Percentiles rank a stretch among this genome's conserved stretches.
phyloP scores from a whole-genome alignment of 495 filamentous ascomycete species.

The Bryoglossum gracile region DNA sequence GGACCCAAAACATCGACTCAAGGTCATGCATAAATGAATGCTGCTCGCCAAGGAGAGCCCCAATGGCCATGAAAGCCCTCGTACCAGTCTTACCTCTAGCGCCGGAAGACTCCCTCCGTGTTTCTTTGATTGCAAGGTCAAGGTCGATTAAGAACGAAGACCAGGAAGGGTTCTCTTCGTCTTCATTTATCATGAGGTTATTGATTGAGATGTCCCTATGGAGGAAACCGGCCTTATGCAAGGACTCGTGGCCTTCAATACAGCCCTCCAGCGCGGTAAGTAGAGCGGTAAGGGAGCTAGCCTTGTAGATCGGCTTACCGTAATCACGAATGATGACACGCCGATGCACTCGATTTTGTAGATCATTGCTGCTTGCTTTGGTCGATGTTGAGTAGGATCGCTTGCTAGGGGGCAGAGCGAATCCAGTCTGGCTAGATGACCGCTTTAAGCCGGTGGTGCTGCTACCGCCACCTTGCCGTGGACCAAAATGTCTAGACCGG shows the following conservation, averaged over 20 bases:
- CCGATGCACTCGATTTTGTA: slow-evolving; percentile 32
- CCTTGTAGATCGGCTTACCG: too few species aligned
- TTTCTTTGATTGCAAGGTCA: too few species aligned
- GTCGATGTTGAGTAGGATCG: slow-evolving; percentile 29
- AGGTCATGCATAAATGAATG: not conserved
- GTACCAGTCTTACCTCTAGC: too few species aligned
- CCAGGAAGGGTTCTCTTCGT: too few species aligned
- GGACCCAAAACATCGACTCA: not conserved
- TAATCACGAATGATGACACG: too few species aligned
- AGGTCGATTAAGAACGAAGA: too few species aligned
- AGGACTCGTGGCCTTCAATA: not conserved
- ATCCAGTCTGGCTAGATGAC: slow-evolving; percentile 28
- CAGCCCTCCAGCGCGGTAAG: not conserved
- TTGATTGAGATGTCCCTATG: not conserved
- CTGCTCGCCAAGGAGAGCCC: not conserved
- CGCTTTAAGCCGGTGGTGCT: slow-evolving; percentile 24
- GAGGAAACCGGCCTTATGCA: not conserved
- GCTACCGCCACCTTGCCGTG: slow-evolving; percentile 23
- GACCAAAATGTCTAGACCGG: too few species aligned
- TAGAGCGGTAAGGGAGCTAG: not conserved
- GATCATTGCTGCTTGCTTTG: slow-evolving; percentile 12
- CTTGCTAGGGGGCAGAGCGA: slow-evolving; percentile 31
- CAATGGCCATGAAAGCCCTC: not conserved
- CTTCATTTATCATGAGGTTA: not conserved
- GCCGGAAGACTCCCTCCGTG: too few species aligned